Evolutionary conservation across 441 rosid genomes (phyloP).

Genomic region (Jatropha multifida): DNA sequence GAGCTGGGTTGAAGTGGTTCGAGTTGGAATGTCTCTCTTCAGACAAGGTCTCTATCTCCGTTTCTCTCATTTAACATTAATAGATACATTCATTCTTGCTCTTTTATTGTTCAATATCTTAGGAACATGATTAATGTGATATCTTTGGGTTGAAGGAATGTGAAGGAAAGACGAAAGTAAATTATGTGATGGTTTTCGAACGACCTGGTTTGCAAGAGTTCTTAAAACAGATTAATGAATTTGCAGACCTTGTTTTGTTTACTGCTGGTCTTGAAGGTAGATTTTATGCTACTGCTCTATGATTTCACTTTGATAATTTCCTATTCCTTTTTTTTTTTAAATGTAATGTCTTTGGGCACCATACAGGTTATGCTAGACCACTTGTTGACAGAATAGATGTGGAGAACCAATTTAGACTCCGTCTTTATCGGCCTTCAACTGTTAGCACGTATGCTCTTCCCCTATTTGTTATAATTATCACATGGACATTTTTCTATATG

Average conservation of each 20-base stretch:
- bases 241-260: slow-evolving; percentile 81
- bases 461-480: background rate
- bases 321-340: slow-evolving; percentile 5
- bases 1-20: slow-evolving; percentile 81
- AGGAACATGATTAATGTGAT: slow-evolving; percentile 20
- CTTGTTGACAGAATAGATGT: slow-evolving; percentile 80
- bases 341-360: background rate
- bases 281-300: background rate
- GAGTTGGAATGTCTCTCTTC: slow-evolving; percentile 77
- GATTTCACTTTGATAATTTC: background rate
- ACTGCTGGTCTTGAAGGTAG: slow-evolving; percentile 97
- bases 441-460: slow-evolving; percentile 69
- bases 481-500: background rate
- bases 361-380: slow-evolving; percentile 85
- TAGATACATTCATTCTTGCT: background rate
- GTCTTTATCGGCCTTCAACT: slow-evolving; percentile 91
- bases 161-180: slow-evolving; percentile 71
- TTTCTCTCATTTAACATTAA: background rate
- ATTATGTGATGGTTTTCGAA: slow-evolving; percentile 80
- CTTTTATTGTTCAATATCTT: slow-evolving; percentile 1
- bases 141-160: slow-evolving; percentile 51
- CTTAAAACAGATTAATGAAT: slow-evolving; percentile 61
- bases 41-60: slow-evolving; percentile 55
- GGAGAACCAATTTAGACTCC: slow-evolving; percentile 55
- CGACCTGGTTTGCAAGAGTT: slow-evolving; percentile 87